phyloP scores from a whole-genome alignment of 176 grass and related monocot species.

The Poa annua region DNA sequence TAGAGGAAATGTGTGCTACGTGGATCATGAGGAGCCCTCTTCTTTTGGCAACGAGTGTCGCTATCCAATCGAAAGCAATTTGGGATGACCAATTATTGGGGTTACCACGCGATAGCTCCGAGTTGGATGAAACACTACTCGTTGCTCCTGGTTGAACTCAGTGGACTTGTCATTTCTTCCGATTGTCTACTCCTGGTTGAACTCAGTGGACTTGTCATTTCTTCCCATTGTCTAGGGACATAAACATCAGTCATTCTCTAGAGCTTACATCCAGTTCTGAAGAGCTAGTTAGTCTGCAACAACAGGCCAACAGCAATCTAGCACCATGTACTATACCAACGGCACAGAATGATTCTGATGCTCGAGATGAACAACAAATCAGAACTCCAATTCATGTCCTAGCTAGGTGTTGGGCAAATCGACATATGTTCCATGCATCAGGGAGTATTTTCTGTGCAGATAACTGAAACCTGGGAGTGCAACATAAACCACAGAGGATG shows the following conservation, averaged over 20 bases:
- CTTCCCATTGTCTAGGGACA: background rate
- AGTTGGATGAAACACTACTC: background rate
- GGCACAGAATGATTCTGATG: background rate
- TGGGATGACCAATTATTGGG: background rate
- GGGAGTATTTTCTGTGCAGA: background rate
- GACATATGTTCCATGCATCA: background rate
- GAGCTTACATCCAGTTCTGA: background rate
- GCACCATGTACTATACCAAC: background rate
- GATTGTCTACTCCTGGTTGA: background rate
- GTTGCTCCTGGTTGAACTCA: background rate
- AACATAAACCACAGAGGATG: too few relatives aligned
- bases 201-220: background rate
- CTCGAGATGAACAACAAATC: background rate
- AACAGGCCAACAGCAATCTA: too few relatives aligned
- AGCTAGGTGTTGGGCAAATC: background rate
- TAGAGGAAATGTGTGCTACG: slow-evolving; percentile 27
- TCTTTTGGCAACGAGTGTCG: slow-evolving; percentile 27
- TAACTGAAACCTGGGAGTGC: too few relatives aligned
- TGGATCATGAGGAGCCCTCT: background rate
- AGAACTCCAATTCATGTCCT: background rate
- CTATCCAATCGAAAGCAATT: background rate
- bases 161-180: background rate
- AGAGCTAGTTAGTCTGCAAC: too few relatives aligned
- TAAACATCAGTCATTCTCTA: background rate
- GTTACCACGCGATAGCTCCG: background rate